A percentile compares a stretch with the other conserved stretches of the same genome.
Conservation (phyloP, 1,284 basidiomycete species). For the Sanguinoderma infundibulare region DNA sequence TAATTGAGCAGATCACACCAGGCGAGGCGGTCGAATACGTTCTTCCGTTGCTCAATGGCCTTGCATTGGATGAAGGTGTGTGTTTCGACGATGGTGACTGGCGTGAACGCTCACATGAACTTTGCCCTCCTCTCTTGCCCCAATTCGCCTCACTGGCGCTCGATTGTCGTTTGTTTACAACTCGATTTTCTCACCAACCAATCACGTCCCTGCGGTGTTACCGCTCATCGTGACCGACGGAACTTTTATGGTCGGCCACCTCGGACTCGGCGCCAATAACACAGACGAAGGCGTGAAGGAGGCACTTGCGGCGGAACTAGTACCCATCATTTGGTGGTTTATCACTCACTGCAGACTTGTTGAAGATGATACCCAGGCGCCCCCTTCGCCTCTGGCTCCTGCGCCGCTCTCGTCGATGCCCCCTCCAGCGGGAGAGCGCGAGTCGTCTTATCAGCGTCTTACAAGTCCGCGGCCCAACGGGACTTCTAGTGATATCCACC, state of each 20-base stretch:
- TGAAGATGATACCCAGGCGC: constrained; percentile 42
- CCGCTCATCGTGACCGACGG: constrained; percentile 13
- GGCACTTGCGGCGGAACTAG: constrained; percentile 84
- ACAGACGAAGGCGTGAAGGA: constrained; percentile 92
- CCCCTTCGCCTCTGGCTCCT: constrained; percentile 14
- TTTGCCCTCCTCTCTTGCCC: constrained; percentile 2
- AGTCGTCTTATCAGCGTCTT: constrained; percentile 4
- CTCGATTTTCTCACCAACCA: constrained; percentile 15
- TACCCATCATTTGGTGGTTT: constrained; percentile 94
- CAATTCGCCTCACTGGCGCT: constrained; percentile 13
- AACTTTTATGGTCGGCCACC: constrained; percentile 13
- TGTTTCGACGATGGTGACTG: constrained; percentile 24
- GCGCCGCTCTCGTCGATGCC: constrained; percentile 21
- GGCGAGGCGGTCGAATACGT: constrained; percentile 95
- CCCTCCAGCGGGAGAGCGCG: constrained; percentile 2
- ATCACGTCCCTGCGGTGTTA: constrained; percentile 18
- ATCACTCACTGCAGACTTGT: constrained; percentile 76
- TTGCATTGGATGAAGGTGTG: constrained; percentile 88
- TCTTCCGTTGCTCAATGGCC: constrained; percentile 84
- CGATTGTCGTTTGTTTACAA: constrained; percentile 10
- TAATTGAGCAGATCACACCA: constrained; percentile 69
- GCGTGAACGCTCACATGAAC: constrained; percentile 16
- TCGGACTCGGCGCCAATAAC: constrained; percentile 6
- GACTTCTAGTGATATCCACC: constrained; percentile 1
- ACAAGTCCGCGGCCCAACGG: constrained; percentile 7